Conservation (phyloP, 2,329 filamentous ascomycete species). For the Zymoseptoria tritici region DNA sequence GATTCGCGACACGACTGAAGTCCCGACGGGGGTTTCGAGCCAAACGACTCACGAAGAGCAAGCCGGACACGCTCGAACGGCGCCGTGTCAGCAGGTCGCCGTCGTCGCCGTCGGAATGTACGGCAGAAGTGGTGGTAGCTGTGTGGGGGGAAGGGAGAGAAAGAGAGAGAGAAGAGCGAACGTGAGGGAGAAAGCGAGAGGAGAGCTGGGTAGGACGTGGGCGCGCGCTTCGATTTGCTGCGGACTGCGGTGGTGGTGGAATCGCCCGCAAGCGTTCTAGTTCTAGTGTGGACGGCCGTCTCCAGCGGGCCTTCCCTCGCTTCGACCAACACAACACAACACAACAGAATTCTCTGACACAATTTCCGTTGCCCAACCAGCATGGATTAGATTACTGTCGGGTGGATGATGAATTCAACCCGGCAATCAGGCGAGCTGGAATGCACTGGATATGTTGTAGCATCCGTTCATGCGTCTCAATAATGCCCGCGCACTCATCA, state of each 20-base stretch:
- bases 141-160: not conserved
- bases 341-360: not conserved
- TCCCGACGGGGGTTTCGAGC: not conserved
- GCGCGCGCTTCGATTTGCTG: not conserved
- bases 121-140: not conserved
- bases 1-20: not conserved
- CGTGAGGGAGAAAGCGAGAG: not conserved
- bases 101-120: not conserved
- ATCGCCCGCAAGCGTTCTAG: not conserved
- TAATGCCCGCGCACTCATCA: not conserved
- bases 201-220: too few species aligned
- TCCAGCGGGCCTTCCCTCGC: not conserved
- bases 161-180: not conserved
- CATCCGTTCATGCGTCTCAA: not conserved
- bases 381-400: not conserved
- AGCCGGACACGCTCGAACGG: not conserved
- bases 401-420: not conserved
- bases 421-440: not conserved
- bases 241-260: too few species aligned
- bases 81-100: not conserved
- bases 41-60: not conserved
- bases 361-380: not conserved
- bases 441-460: not conserved
- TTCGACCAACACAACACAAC: not conserved
- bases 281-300: not conserved